These are phyloP conservation scores for Cyberlindnera mycetangii DNA, from an alignment of 805 yeast species.

Conservation along the genomic window DNA sequence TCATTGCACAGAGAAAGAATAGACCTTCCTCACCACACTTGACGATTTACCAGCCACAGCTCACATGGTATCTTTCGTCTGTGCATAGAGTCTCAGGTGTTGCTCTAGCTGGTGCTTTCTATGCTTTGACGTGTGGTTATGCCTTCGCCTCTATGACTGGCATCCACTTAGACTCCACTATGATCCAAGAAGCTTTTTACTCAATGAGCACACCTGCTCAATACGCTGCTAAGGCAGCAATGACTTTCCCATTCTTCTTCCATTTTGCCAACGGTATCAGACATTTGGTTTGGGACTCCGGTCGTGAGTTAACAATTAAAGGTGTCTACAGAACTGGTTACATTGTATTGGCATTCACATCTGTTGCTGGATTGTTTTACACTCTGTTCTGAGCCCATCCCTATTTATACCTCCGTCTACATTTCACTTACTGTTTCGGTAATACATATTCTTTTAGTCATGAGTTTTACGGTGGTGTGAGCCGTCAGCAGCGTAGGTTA, in stretches of 20 bases:
- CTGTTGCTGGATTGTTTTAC: conserved; percentile 51
- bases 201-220: conserved; percentile 64
- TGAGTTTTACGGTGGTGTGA: too few species aligned
- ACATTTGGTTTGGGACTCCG: conserved; percentile 92
- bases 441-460: too few species aligned
- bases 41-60: conserved; percentile 85
- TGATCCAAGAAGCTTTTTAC: conserved; percentile 36
- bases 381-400: conserved; percentile 18
- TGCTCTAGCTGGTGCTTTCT: conserved; percentile 73
- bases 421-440: too few species aligned
- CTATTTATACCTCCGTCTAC: neutral
- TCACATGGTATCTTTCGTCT: conserved; percentile 78
- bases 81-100: conserved; percentile 90
- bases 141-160: conserved; percentile 70
- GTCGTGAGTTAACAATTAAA: conserved; percentile 70
- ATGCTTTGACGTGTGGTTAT: conserved; percentile 71
- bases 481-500: too few species aligned
- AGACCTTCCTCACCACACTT: conserved; percentile 93
- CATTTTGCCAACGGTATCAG: conserved; percentile 86
- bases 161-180: conserved; percentile 34
- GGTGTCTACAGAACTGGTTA: conserved; percentile 95
- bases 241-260: conserved; percentile 83
- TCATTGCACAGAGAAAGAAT: conserved; percentile 76
- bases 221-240: conserved; percentile 60
- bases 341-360: conserved; percentile 65